These are phyloP conservation scores for Penicillium sp. DNA, from an alignment of 2,329 filamentous ascomycete species.

Conservation along the genomic window DNA sequence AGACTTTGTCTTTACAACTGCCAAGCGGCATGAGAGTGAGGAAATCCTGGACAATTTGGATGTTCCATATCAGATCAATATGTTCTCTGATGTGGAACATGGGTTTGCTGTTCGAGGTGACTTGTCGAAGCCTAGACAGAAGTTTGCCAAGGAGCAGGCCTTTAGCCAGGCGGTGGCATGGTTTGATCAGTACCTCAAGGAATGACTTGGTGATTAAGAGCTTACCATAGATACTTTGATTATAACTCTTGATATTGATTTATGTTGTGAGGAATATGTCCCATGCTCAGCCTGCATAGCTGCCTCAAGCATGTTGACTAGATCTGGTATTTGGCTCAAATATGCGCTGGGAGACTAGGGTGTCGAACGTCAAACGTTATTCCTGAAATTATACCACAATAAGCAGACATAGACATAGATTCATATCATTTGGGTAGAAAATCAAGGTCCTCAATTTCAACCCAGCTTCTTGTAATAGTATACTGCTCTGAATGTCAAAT, in stretches of 20 bases:
- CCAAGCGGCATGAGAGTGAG: slow-evolving; percentile 67
- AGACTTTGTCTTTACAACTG: slow-evolving; percentile 58
- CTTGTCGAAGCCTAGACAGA: slow-evolving; percentile 58
- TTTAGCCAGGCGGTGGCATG: slow-evolving; percentile 75
- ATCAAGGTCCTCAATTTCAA: neutral
- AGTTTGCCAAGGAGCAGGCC: slow-evolving; percentile 76
- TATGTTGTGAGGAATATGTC: too few species aligned
- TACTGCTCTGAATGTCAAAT: neutral
- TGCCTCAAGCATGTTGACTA: neutral
- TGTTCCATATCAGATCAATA: slow-evolving; percentile 71
- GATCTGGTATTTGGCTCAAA: neutral
- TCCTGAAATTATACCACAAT: too few species aligned
- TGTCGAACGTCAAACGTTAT: too few species aligned
- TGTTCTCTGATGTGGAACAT: slow-evolving; percentile 72
- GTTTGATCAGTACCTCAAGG: slow-evolving; percentile 50
- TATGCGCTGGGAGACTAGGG: neutral
- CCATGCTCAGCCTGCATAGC: too few species aligned
- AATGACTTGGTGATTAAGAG: neutral
- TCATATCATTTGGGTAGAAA: neutral
- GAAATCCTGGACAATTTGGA: slow-evolving; percentile 60
- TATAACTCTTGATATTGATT: too few species aligned
- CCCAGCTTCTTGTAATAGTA: neutral
- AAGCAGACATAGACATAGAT: too few species aligned
- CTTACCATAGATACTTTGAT: neutral
- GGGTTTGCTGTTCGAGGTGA: slow-evolving; percentile 75